Percentiles rank a stretch among this genome's conserved stretches.
Evolutionary conservation across 2,329 filamentous ascomycete species (phyloP).

Genomic region (Blastomyces silverae): DNA sequence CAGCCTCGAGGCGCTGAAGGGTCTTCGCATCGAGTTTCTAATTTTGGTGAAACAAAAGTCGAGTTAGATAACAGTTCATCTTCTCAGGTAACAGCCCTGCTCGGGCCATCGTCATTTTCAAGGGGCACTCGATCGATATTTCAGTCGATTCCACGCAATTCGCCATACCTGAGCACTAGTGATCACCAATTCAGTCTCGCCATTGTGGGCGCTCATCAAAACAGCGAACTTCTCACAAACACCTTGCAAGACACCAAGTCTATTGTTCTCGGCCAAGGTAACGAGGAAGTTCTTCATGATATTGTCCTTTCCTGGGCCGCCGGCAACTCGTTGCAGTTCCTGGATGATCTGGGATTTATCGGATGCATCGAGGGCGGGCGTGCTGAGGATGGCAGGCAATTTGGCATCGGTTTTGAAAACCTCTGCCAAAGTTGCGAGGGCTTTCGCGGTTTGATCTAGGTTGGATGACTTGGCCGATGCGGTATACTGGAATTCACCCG

Average conservation of each 20-base stretch:
- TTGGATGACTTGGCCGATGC: conserved; percentile 80
- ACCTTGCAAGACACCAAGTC: conserved; percentile 71
- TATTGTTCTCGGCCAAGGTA: conserved; percentile 93
- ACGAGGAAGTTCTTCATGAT: conserved; percentile 90
- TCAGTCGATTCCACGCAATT: not conserved
- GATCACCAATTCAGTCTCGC: conserved; percentile 88
- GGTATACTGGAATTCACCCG: conserved; percentile 64
- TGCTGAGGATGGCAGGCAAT: conserved; percentile 65
- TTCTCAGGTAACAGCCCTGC: not conserved
- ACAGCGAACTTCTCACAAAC: conserved; percentile 80
- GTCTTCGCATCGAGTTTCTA: conserved; percentile 82
- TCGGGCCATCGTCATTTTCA: not conserved
- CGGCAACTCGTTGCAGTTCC: conserved; percentile 80
- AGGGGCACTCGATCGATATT: not conserved
- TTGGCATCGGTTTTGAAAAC: conserved; percentile 78
- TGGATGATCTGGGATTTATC: conserved; percentile 83
- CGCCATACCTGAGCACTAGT: conserved; percentile 76
- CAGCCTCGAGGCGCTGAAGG: conserved; percentile 75
- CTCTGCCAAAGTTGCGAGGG: conserved; percentile 62
- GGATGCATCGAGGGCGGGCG: conserved; percentile 66
- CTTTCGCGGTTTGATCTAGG: conserved; percentile 79
- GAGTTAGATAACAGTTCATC: conserved; percentile 7
- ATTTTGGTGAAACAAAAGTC: conserved; percentile 10
- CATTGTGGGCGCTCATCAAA: conserved; percentile 80
- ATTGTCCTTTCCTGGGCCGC: conserved; percentile 60